Evolutionary conservation across 257 asterid genomes (phyloP).

Genomic region (Eustoma russellianum): DNA sequence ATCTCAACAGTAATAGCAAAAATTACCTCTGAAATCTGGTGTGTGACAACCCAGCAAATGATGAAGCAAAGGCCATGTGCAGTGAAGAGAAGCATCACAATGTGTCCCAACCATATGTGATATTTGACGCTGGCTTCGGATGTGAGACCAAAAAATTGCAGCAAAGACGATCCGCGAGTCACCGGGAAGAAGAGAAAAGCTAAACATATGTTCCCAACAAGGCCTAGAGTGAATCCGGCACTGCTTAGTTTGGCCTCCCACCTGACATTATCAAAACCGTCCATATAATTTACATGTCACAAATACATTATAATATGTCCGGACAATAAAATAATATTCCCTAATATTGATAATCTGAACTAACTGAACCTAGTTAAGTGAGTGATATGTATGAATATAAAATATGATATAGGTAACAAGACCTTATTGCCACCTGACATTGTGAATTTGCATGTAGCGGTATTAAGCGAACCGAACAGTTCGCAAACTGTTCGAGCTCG

Average conservation of each 20-base stretch:
- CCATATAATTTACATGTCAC: too few relatives aligned
- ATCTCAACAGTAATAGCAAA: background rate
- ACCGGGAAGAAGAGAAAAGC: constrained; percentile 71
- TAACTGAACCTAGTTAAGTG: background rate
- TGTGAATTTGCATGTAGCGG: too few relatives aligned
- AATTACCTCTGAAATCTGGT: constrained; percentile 35
- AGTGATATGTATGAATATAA: background rate
- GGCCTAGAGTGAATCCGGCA: constrained; percentile 44
- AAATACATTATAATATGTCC: too few relatives aligned
- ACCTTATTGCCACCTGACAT: too few relatives aligned
- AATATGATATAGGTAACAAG: background rate
- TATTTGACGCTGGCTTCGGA: constrained; percentile 70
- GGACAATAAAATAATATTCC: background rate
- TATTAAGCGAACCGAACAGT: too few relatives aligned
- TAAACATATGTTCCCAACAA: constrained; percentile 54
- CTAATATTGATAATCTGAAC: too few relatives aligned
- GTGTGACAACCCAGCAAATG: constrained; percentile 39
- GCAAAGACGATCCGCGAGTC: constrained; percentile 69
- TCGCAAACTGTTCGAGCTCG: too few relatives aligned
- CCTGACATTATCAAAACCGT: constrained; percentile 23
- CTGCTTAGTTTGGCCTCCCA: constrained; percentile 56
- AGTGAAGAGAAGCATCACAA: constrained; percentile 50
- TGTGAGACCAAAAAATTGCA: constrained; percentile 55
- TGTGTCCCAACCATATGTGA: constrained; percentile 84
- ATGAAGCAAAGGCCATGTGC: constrained; percentile 59